Percentiles rank a stretch among this genome's conserved stretches.
These are phyloP conservation scores for Sarcodon aspratus DNA, from an alignment of 768 basidiomycete species.

Conservation along the genomic window DNA sequence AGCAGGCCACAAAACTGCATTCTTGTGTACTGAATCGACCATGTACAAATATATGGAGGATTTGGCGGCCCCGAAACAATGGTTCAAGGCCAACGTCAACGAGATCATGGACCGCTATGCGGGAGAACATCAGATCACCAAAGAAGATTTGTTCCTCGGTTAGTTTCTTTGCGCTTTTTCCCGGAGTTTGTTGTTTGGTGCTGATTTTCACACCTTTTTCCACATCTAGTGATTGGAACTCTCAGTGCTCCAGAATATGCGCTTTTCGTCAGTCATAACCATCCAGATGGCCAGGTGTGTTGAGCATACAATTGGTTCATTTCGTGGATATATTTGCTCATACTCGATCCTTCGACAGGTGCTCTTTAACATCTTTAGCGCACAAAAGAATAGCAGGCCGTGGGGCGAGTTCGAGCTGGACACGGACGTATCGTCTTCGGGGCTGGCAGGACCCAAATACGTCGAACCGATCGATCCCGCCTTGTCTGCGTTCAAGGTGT, in stretches of 20 bases:
- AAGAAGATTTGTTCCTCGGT: constrained; percentile 26
- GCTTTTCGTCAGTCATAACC: constrained; percentile 62
- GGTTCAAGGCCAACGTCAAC: constrained; percentile 65
- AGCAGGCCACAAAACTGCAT: constrained; percentile 53
- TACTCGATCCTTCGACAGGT: constrained; percentile 23
- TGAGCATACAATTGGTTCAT: not conserved
- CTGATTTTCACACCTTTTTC: not conserved
- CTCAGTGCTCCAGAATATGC: constrained; percentile 64
- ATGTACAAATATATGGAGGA: constrained; percentile 57
- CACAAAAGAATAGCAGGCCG: constrained; percentile 36
- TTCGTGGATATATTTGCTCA: constrained; percentile 2
- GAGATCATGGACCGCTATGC: constrained; percentile 47
- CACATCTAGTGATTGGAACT: constrained; percentile 46
- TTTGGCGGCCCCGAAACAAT: constrained; percentile 51
- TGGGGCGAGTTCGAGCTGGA: constrained; percentile 70
- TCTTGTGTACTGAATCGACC: constrained; percentile 59
- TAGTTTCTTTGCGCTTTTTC: constrained; percentile 10
- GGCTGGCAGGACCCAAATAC: constrained; percentile 35
- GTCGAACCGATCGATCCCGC: constrained; percentile 21
- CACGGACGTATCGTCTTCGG: constrained; percentile 25
- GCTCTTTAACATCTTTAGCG: constrained; percentile 60
- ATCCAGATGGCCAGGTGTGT: constrained; percentile 45
- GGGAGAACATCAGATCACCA: constrained; percentile 18
- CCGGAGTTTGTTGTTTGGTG: not conserved
- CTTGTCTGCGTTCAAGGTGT: constrained; percentile 38